Percentiles rank a stretch among this genome's conserved stretches.
Conservation (phyloP, 2,329 filamentous ascomycete species). For the Colletotrichum plurivorum region DNA sequence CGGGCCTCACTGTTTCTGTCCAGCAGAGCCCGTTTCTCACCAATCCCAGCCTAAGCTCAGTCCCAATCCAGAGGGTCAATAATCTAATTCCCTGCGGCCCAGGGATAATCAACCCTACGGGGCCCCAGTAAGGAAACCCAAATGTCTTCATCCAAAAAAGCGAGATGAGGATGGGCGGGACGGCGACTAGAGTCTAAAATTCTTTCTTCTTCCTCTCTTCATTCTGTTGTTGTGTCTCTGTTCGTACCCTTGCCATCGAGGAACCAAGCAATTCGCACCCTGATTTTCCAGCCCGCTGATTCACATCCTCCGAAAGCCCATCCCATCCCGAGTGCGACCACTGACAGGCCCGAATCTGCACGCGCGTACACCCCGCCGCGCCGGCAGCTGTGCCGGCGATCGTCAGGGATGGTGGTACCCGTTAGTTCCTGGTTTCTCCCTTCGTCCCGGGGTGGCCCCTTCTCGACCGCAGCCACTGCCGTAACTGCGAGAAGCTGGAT, state of each 20-base stretch:
- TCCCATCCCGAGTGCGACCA: not conserved
- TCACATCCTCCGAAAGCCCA: slow-evolving; percentile 11
- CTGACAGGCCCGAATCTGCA: slow-evolving; percentile 12
- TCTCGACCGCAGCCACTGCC: slow-evolving; percentile 4
- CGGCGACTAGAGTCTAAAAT: slow-evolving; percentile 16
- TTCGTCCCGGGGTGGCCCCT: not conserved
- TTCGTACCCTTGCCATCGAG: not conserved
- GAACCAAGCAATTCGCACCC: not conserved
- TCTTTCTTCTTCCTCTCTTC: not conserved
- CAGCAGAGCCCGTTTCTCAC: not conserved
- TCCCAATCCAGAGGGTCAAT: slow-evolving; percentile 7
- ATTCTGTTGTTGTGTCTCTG: not conserved
- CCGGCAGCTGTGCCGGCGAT: slow-evolving; percentile 35
- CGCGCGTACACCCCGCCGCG: slow-evolving; percentile 34
- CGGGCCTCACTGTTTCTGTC: not conserved
- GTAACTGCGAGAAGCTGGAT: not conserved
- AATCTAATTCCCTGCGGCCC: slow-evolving; percentile 19
- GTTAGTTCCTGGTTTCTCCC: slow-evolving; percentile 14
- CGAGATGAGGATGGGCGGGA: slow-evolving; percentile 35
- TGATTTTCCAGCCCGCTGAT: slow-evolving; percentile 1
- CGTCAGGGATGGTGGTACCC: slow-evolving; percentile 26
- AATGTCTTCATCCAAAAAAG: slow-evolving; percentile 12
- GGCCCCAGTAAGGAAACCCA: not conserved
- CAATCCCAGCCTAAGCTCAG: slow-evolving; percentile 5
- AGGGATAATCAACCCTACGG: not conserved